A percentile compares a stretch with the other conserved stretches of the same genome.
phyloP scores from a whole-genome alignment of 352 stramenopile genomes.

The Poterioochromonas sp. region DNA sequence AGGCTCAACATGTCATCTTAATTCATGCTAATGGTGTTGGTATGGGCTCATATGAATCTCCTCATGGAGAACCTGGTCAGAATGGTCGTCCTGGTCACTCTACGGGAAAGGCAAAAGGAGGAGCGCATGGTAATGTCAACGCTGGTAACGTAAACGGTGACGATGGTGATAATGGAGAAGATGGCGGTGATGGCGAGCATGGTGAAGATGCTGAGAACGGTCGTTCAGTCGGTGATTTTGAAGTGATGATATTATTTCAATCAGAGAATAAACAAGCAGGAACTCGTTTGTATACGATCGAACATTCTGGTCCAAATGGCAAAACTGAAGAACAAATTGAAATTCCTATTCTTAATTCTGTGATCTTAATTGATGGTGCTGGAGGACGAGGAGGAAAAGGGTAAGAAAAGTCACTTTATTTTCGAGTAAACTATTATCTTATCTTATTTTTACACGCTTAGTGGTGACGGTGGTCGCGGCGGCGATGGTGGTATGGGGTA shows the following conservation, averaged over 20 bases:
- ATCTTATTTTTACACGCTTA: background rate
- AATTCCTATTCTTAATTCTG: background rate
- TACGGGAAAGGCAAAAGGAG: background rate
- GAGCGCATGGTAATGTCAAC: background rate
- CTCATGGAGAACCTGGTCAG: background rate
- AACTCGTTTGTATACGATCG: background rate
- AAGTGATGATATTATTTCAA: background rate
- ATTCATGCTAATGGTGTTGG: background rate
- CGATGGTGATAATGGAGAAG: background rate
- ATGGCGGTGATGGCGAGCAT: background rate
- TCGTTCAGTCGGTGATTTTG: background rate
- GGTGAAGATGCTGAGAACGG: background rate
- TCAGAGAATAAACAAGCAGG: background rate
- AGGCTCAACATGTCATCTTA: background rate
- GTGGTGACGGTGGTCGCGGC: constrained; percentile 9
- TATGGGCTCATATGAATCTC: background rate
- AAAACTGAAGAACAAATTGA: background rate
- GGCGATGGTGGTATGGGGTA: background rate
- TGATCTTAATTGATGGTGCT: background rate
- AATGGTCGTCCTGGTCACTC: too few relatives aligned
- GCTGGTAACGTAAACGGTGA: background rate
- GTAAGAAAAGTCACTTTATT: too few relatives aligned
- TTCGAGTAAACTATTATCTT: background rate
- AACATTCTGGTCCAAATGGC: background rate
- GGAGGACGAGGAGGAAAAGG: background rate